Percentiles rank a stretch among this genome's conserved stretches.
phyloP scores from a whole-genome alignment of 2,329 filamentous ascomycete genomes.

The Acephala macrosclerotiorum region DNA sequence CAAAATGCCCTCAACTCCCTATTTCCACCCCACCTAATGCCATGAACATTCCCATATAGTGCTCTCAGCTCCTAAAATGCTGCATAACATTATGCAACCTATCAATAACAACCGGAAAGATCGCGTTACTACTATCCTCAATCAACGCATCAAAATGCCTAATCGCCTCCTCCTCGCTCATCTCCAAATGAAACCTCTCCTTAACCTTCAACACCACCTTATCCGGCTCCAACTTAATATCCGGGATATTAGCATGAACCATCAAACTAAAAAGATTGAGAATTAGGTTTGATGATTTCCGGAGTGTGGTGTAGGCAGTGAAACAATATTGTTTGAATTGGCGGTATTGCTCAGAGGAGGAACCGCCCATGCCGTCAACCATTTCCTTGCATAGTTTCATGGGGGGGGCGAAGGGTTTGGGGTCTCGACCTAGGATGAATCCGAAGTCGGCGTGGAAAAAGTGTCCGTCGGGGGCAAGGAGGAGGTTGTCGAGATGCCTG shows the following conservation, averaged over 20 bases:
- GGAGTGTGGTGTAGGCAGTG: conserved; percentile 88
- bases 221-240: conserved; percentile 90
- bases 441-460: conserved; percentile 99
- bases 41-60: not conserved
- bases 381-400: conserved; percentile 99
- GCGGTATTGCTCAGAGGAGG: conserved; percentile 79
- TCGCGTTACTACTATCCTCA: conserved; percentile 86
- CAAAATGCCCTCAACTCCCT: not conserved
- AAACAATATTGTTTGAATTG: conserved; percentile 97
- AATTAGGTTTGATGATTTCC: conserved; percentile 90
- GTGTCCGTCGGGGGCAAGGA: conserved; percentile 87
- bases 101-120: conserved; percentile 94
- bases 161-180: conserved; percentile 91
- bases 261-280: conserved; percentile 96
- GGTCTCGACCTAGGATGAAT: conserved; percentile 95
- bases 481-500: conserved; percentile 92
- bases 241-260: conserved; percentile 96
- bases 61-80: conserved; percentile 67
- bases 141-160: conserved; percentile 88
- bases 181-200: conserved; percentile 90
- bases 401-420: conserved; percentile 94
- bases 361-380: conserved; percentile 97
- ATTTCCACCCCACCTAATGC: not conserved
- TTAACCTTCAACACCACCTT: conserved; percentile 95
- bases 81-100: conserved; percentile 93